These are phyloP conservation scores for Angophora floribunda DNA, from an alignment of 345 rosid genomes.

Conservation along the genomic window DNA sequence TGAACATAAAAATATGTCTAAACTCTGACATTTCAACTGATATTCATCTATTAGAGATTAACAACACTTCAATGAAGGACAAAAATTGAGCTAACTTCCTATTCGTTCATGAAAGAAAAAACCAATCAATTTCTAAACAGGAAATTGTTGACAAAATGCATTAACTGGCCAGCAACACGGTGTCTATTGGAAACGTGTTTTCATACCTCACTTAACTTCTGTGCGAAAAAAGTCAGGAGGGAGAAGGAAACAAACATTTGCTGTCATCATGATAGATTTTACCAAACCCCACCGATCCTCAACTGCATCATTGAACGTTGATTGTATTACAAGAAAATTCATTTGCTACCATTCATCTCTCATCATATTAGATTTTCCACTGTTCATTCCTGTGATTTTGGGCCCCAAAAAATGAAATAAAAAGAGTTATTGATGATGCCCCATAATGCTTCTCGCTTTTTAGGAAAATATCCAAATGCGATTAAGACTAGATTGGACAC, in stretches of 20 bases:
- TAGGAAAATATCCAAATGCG: background rate
- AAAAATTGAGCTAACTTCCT: background rate
- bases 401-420: background rate
- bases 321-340: background rate
- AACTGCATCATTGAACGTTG: background rate
- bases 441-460: background rate
- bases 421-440: accelerated
- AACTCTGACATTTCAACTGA: too few species aligned
- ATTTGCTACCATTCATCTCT: background rate
- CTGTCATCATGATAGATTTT: background rate
- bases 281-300: background rate
- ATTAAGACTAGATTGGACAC: background rate
- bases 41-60: background rate
- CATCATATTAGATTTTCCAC: background rate
- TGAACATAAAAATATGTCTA: background rate
- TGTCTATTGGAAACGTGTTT: background rate
- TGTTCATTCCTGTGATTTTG: background rate
- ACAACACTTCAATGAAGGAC: background rate
- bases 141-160: background rate
- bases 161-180: background rate
- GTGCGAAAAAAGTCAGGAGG: background rate
- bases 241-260: background rate
- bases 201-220: background rate
- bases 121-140: background rate
- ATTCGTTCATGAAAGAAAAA: background rate